A percentile compares a stretch with the other conserved stretches of the same genome.
Evolutionary conservation across 306 rosid genomes (phyloP).

Genomic region (Casuarina equisetifolia): DNA sequence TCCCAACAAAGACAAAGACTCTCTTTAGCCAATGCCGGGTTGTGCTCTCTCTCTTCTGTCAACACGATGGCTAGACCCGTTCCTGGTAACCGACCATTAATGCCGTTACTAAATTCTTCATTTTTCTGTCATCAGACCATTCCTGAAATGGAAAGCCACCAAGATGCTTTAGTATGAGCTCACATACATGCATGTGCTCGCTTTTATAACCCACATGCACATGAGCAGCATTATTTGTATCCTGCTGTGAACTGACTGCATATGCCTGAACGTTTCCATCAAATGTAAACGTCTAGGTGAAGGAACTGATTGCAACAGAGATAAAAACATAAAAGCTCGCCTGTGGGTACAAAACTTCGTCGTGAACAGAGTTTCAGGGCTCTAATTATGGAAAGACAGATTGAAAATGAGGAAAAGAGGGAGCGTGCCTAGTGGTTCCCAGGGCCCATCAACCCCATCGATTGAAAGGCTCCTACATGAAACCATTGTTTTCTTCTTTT

Average conservation of each 20-base stretch:
- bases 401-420: background rate
- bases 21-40: conserved; percentile 49
- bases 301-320: background rate
- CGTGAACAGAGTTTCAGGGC: background rate
- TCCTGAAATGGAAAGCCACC: background rate
- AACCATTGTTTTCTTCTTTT: background rate
- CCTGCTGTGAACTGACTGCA: no score
- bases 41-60: conserved; percentile 99
- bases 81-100: background rate
- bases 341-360: background rate
- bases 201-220: background rate
- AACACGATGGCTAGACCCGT: conserved; percentile 39
- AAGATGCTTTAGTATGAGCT: background rate
- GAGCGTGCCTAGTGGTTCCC: background rate
- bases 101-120: conserved; percentile 1
- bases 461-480: background rate
- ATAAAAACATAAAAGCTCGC: background rate
- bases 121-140: conserved; percentile 1
- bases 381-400: background rate
- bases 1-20: conserved; percentile 64
- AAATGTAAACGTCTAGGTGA: background rate
- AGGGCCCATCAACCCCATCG: background rate
- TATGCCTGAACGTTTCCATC: background rate
- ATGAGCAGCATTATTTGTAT: background rate
- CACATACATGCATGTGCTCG: background rate